Evolutionary conservation across 495 filamentous ascomycete genomes (phyloP), one percentile per base, ranked within the genome.

Genomic region (Extremus antarcticus): DNA sequence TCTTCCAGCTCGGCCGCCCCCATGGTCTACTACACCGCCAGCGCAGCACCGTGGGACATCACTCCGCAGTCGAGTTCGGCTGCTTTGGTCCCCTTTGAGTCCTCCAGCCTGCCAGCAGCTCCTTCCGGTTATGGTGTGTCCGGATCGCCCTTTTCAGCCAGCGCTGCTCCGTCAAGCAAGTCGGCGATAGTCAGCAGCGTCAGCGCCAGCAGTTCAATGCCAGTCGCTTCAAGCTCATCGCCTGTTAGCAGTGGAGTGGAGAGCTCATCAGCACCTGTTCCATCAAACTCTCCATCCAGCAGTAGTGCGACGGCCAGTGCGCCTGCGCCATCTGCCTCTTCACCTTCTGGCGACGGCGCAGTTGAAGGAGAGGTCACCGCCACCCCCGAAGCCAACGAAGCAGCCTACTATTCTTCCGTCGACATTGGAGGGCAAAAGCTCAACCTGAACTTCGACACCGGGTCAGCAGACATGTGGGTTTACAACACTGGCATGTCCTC

Each of bases 381-480:
- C 8, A 77, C 73, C 13, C 83, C 84, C 2, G 80, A 81, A 43
- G 59, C 73, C 43, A 75, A 78, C 47, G 84, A 85, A 52, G 72
- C 77, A 20, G 81, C 87, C 51, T 94, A 87, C 61, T 73, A 91
- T 15, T 78, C 81, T 16, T 81, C 83, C 0, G 82, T 90, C 29
- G 74, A 63, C 4, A 80, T 94, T 62, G 88, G 88, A 43, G 84
- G 81, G 1, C 86, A 91, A 66, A 78, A 72, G 4, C 56, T 92
- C 53, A 80, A 82, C 57, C 72, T 94, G 65, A 80, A 90, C 62
- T 87, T 94, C 66, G 88, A 94, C 67, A 87, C 86, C 17, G 88
- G 88, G 51, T 89, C 85, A 3, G 78, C 88, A 16, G 88, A 92
- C 66, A 71, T 94, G 71, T 94, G 88, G 88, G 79, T 90, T 25